Evolutionary conservation across 148 eudicot genomes (phyloP).

Genomic region (Pouteria glomerata): DNA sequence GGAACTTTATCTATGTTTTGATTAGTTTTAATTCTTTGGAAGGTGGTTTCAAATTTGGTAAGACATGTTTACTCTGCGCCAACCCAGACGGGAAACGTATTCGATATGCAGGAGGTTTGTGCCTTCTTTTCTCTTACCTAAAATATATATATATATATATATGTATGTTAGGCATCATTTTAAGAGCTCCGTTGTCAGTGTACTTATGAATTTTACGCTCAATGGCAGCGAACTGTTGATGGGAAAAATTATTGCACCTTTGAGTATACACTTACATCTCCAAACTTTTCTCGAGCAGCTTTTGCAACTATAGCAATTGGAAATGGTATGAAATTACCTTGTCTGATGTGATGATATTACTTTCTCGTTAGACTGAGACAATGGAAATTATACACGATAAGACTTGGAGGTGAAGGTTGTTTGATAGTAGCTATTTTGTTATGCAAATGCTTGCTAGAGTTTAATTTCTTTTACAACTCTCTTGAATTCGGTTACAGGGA

Average conservation of each 20-base stretch:
- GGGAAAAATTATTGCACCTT: slow-evolving; percentile 80
- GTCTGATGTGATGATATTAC: neutral
- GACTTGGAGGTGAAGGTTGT: too few relatives aligned
- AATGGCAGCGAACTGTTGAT: slow-evolving; percentile 61
- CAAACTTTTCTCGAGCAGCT: slow-evolving; percentile 63
- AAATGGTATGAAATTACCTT: slow-evolving; percentile 45
- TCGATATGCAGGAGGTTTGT: slow-evolving; percentile 71
- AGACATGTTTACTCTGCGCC: slow-evolving; percentile 70
- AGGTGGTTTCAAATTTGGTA: slow-evolving; percentile 57
- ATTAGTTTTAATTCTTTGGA: slow-evolving; percentile 1
- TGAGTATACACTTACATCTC: slow-evolving; percentile 68
- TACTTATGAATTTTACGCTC: slow-evolving; percentile 2
- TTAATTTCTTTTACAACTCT: neutral
- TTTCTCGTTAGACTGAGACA: too few relatives aligned
- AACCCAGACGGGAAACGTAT: slow-evolving; percentile 46
- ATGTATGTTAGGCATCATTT: neutral
- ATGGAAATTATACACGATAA: too few relatives aligned
- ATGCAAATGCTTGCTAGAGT: neutral
- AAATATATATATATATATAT: neutral
- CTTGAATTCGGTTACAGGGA: slow-evolving; percentile 41
- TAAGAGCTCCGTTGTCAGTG: too few relatives aligned
- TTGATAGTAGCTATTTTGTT: too few relatives aligned
- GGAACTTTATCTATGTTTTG: neutral
- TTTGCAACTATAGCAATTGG: slow-evolving; percentile 84
- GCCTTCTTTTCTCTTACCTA: neutral